phyloP scores from a whole-genome alignment of 371 early-diverging fungal species.

The Lichtheimia ramosa region DNA sequence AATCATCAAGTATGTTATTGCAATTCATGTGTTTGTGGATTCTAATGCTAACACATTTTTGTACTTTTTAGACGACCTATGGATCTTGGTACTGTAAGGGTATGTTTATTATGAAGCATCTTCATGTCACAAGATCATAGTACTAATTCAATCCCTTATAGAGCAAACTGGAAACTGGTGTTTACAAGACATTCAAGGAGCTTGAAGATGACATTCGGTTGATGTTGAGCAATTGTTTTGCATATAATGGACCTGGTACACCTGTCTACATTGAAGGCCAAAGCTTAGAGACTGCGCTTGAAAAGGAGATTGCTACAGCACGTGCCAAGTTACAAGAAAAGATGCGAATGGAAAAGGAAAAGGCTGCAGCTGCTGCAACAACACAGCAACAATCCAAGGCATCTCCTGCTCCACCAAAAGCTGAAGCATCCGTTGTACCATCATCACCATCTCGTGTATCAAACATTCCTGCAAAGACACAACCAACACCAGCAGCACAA shows the following conservation, averaged over 20 bases:
- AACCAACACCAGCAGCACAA: background rate
- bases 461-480: background rate
- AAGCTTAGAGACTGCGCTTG: conserved; percentile 40
- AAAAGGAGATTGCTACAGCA: conserved; percentile 39
- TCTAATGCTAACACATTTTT: background rate
- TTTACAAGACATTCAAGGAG: conserved; percentile 48
- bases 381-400: background rate
- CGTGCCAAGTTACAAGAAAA: conserved; percentile 33
- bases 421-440: no score
- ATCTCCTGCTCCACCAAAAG: no score
- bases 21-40: background rate
- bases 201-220: conserved; percentile 69
- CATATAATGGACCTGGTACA: conserved; percentile 52
- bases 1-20: conserved; percentile 30
- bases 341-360: background rate
- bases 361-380: no score
- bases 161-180: conserved; percentile 67
- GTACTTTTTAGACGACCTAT: conserved; percentile 76
- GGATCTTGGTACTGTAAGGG: conserved; percentile 85
- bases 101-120: background rate
- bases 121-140: background rate
- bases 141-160: conserved; percentile 5
- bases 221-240: conserved; percentile 58
- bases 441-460: no score
- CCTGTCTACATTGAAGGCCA: conserved; percentile 52